These are phyloP conservation scores for Aleurites moluccanus DNA, from an alignment of 441 rosid genomes.

Conservation along the genomic window DNA sequence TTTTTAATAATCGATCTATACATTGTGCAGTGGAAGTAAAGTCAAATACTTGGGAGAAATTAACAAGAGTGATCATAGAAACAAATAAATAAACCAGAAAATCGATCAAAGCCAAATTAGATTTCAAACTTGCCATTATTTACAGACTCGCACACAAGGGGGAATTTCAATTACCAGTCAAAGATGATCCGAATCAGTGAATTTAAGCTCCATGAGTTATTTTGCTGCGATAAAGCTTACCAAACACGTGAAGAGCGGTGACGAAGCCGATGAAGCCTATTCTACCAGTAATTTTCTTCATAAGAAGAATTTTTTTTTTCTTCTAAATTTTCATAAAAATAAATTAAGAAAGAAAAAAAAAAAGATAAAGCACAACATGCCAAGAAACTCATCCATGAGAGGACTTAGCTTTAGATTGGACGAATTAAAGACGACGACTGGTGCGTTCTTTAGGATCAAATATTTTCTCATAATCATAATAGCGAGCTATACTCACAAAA, in stretches of 20 bases:
- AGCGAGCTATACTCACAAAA: constrained; percentile 27
- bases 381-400: too few species aligned
- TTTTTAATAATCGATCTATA: too few species aligned
- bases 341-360: too few species aligned
- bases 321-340: too few species aligned
- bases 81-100: not conserved
- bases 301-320: too few species aligned
- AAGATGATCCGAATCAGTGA: not conserved
- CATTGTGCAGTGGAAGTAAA: too few species aligned
- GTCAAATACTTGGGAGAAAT: too few species aligned
- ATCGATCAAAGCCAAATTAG: not conserved
- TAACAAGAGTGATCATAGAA: too few species aligned
- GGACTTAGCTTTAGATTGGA: too few species aligned
- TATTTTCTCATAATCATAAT: not conserved
- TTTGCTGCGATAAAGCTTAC: constrained; percentile 75
- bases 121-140: constrained; percentile 9
- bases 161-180: not conserved
- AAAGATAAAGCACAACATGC: too few species aligned
- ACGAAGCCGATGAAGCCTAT: constrained; percentile 95
- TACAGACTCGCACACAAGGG: constrained; percentile 17
- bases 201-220: constrained; percentile 41
- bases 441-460: not conserved
- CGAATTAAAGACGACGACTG: not conserved
- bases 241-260: constrained; percentile 83
- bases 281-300: too few species aligned